Evolutionary conservation across 2,329 filamentous ascomycete genomes (phyloP).

Genomic region (Penicillium sp.): DNA sequence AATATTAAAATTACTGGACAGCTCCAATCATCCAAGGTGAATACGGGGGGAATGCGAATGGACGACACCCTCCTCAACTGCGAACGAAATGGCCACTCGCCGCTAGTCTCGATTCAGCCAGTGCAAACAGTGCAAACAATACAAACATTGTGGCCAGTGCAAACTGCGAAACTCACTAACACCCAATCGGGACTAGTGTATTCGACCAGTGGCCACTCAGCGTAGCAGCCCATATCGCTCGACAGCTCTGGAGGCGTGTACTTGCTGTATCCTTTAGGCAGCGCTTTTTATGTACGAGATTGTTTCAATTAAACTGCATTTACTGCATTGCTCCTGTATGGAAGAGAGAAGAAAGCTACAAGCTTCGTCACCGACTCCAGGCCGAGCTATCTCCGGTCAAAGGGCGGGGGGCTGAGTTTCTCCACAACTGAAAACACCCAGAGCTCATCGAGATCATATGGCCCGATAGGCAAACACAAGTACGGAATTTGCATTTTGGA

Average conservation of each 20-base stretch:
- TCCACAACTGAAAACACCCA: conserved; percentile 7
- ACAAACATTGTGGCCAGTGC: background rate
- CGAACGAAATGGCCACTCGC: background rate
- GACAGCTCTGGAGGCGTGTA: background rate
- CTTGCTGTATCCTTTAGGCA: background rate
- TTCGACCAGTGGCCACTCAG: background rate
- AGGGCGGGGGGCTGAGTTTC: conserved; percentile 3
- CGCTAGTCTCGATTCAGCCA: background rate
- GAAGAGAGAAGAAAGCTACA: background rate
- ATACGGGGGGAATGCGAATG: background rate
- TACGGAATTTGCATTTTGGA: no score
- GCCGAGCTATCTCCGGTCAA: conserved; percentile 7
- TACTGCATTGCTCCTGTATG: background rate
- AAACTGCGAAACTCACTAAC: background rate
- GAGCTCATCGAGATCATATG: conserved; percentile 1
- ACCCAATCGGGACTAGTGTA: background rate
- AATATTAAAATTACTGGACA: background rate
- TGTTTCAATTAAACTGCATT: background rate
- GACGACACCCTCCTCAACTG: conserved; percentile 1
- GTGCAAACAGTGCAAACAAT: background rate
- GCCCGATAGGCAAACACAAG: background rate
- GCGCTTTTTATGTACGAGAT: background rate
- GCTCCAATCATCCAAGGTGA: background rate
- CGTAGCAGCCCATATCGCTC: background rate
- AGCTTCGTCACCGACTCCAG: background rate